Evolutionary conservation across 208 protist species (phyloP), one percentile per base, ranked within the genome.

Genomic region (Leptomonas seymouri): DNA sequence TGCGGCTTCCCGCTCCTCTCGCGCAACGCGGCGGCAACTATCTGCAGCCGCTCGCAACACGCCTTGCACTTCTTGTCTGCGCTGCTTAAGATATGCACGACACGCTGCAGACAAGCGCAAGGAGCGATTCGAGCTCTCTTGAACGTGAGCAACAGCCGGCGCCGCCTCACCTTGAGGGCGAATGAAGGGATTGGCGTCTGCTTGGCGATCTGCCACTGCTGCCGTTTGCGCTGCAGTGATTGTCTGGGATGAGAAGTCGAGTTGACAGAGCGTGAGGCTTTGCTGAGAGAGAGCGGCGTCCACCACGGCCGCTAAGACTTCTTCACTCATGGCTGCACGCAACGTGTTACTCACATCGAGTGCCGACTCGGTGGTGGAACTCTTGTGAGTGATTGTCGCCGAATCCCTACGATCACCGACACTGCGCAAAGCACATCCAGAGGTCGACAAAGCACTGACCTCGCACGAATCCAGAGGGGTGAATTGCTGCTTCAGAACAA

Each of bases 1-100:
- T 0, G 72, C 67, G 20, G 27, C 36, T 15, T 45, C 53, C 14
- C 25, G 16, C n/a, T 46, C 31, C 6, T 56, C 60, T 39, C 62
- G 70, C 12, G 55, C 56, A 3, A 49, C 42, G 41, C 48, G 49
- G 39, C 42, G 23, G 41, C 49, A 61, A 1, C 27, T 31, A 3
- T 70, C 71, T 0, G 28, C 27, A 21, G 67, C 56, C 0, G 36
- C 39, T 0, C 16, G 30, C 41, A 77, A 28, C 16, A 23, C 50
- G 3, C 5, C 3, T 15, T 62, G 48, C 57, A 77, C 39, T 23
- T 45, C 28, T 18, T 62, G 18, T 6, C 31, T 44, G 28, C 64
- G 42, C 41, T 56, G 57, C 39, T 36, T 55, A 5, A 62, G 62
- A 15, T 15, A 45, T 6, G 67, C 42, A 3, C 18, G 56, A 15